Evolutionary conservation across 2,329 filamentous ascomycete species (phyloP), one percentile per base, ranked within the genome.

Genomic region (Ophiobolus disseminans): DNA sequence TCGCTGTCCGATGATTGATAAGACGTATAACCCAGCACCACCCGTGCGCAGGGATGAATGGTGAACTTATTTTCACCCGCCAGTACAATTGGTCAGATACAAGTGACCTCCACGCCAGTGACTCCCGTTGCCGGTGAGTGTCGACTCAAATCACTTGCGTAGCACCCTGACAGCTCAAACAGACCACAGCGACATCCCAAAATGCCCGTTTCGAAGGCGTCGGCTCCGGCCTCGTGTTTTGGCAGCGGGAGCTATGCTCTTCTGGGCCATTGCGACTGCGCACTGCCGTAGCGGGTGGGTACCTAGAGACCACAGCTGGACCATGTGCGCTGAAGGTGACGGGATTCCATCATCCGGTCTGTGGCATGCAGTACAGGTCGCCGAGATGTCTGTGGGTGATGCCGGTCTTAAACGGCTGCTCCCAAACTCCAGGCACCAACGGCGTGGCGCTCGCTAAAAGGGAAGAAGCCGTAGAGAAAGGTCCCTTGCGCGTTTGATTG

Each of bases 161-260:
- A 19, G 42, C 36, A 28, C 25, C 4, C 16, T 23, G 25, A 38
- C 14, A 45, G 13, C 25, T 23, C 30, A 45, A n/a, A 23, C 26
- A 34, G 36, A 26, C 28, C 23, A 52, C 37, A 21, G 32, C 43
- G 50, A 39, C 40, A 45, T 42, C 42, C 45, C 48, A 51, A 52
- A 53, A 55, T 57, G 56, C 54, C 34, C 37, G 44, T 55, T 46
- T 48, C 44, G 16, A 49, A 48, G 35, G 46, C 46, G 35, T 42
- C 47, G 45, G 43, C 35, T 40, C 53, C 52, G 52, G 53, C 40
- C 46, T 59, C 35, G 54, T 51, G 36, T 53, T 53, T 40, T 58
- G 48, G 50, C 62, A 61, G 55, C 60, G 60, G 63, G 52, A 57
- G 47, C 64, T 56, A 60, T 57, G 16, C 58, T 60, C 17, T 25